Base-by-base conservation (phyloP, 2,329 filamentous ascomycete genomes). In the Rhinocladiella similis region DNA sequence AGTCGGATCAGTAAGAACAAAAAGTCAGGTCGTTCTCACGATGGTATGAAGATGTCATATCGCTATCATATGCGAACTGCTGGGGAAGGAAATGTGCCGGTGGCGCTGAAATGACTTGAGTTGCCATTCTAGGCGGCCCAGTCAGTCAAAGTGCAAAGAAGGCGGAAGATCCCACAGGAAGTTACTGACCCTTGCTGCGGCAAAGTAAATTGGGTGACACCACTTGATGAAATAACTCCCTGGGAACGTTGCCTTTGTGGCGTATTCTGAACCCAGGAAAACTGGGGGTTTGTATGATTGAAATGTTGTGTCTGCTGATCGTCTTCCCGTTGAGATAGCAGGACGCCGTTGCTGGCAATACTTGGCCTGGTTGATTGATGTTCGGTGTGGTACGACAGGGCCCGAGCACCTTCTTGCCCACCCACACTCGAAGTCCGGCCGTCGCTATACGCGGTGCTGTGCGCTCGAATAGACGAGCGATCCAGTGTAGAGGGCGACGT, bases 51-150 rank as follows among this genome's bases (percentile, higher is more conserved):
- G 18, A 36, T 10, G 51, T 19, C 56, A 54, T 59, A 16, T 62
- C 59, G 29, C 35, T 53, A 25, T 48, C 45, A 41, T 59, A 62
- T 20, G 51, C 10, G 42, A 59, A 47, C 39, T 59, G 56, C 27
- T 48, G 48, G 20, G 50, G 38, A 25, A 33, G 42, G 33, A 46
- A 57, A 19, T 59, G 56, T 43, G 47, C 42, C 16, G 59, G 42
- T 41, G 53, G 48, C 25, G 45, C 49, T n/a, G 53, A 54, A 13
- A 60, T 49, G 22, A 59, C 58, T 47, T 63, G 58, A 52, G 61
- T 41, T 22, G 61, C 61, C 61, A 63, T 63, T 46, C 61, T 63
- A 46, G 29, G 16, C 20, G 18, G 18, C n/a, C 42, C 25, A 54
- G 48, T 55, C 14, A 47, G 50, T 25, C 25, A 50, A 41, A 33